Conservation (phyloP, 495 filamentous ascomycete species). For the Aspergillus homomorphus region DNA sequence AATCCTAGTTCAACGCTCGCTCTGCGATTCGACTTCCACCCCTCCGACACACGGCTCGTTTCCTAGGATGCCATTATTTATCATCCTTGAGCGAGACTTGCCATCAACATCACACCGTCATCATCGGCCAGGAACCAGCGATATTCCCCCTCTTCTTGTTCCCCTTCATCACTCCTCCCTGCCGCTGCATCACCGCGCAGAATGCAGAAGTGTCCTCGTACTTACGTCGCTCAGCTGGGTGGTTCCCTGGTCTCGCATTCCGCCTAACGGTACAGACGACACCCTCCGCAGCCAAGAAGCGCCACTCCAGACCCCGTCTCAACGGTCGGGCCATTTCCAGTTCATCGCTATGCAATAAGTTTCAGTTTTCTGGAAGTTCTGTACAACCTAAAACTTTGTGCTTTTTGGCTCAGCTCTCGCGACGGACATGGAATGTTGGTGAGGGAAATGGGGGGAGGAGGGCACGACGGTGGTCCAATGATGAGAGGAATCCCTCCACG, state of each 20-base stretch:
- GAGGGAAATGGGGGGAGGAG: not conserved
- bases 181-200: not conserved
- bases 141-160: not conserved
- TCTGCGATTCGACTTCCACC: not conserved
- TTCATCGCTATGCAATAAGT: not conserved
- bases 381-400: not conserved
- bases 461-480: not conserved
- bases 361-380: slow-evolving; percentile 3
- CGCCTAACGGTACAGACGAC: not conserved
- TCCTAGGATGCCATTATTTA: slow-evolving; percentile 7
- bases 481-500: not conserved
- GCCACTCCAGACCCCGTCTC: slow-evolving; percentile 6
- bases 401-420: not conserved
- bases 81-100: not conserved
- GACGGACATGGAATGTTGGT: not conserved
- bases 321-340: slow-evolving; percentile 6
- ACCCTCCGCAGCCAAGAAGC: slow-evolving; percentile 6
- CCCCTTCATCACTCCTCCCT: not conserved
- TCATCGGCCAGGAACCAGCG: slow-evolving; percentile 4
- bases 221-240: not conserved
- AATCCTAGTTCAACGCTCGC: not conserved
- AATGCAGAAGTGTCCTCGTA: not conserved
- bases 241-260: not conserved
- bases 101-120: slow-evolving; percentile 10
- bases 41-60: slow-evolving; percentile 15